Percentiles rank a stretch among this genome's conserved stretches.
phyloP scores from a whole-genome alignment of 805 yeast genomes.

The Myxozyma kluyveri region DNA sequence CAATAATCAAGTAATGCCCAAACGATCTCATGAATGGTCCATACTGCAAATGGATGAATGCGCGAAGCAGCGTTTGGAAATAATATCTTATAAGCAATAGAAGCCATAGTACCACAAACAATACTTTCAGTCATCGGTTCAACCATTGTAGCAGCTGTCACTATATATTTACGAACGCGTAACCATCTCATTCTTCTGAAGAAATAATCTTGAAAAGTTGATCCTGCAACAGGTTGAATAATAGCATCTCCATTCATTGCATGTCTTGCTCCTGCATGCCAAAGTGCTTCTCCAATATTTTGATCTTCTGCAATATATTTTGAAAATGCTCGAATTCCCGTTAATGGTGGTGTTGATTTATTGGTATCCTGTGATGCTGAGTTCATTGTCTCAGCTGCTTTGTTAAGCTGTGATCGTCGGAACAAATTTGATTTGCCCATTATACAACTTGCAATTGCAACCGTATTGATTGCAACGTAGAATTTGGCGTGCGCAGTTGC shows the following conservation, averaged over 20 bases:
- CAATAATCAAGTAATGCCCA: slow-evolving; percentile 68
- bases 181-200: slow-evolving; percentile 78
- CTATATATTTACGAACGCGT: slow-evolving; percentile 84
- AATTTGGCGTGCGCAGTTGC: slow-evolving; percentile 82
- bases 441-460: slow-evolving; percentile 81
- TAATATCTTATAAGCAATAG: slow-evolving; percentile 53
- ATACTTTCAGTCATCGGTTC: slow-evolving; percentile 86
- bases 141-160: slow-evolving; percentile 72
- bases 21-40: slow-evolving; percentile 48
- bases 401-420: slow-evolving; percentile 54
- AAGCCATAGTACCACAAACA: slow-evolving; percentile 64
- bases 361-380: slow-evolving; percentile 40
- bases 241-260: slow-evolving; percentile 77
- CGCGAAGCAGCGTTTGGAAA: slow-evolving; percentile 35
- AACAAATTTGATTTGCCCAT: slow-evolving; percentile 86
- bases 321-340: slow-evolving; percentile 68
- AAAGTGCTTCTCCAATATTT: slow-evolving; percentile 82
- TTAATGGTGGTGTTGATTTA: slow-evolving; percentile 26
- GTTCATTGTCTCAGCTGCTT: not conserved
- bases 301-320: slow-evolving; percentile 88
- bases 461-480: slow-evolving; percentile 71
- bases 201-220: slow-evolving; percentile 54
- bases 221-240: slow-evolving; percentile 60
- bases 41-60: not conserved
- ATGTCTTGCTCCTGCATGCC: slow-evolving; percentile 67